phyloP scores from a whole-genome alignment of 1,284 basidiomycete species.

The Cutaneotrichosporon cutaneum region DNA sequence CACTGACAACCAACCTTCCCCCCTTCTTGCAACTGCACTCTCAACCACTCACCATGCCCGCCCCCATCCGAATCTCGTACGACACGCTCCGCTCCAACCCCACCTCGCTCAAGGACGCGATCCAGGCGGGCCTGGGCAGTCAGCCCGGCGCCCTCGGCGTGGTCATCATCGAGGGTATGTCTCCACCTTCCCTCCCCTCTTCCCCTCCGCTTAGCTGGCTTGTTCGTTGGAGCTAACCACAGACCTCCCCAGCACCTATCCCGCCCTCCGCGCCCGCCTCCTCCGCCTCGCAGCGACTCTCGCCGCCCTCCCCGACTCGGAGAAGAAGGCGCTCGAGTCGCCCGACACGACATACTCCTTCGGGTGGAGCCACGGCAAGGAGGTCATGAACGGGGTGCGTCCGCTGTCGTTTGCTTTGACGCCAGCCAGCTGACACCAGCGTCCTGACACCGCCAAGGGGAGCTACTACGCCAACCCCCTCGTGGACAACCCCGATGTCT shows the following conservation, averaged over 20 bases:
- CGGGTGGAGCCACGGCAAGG: conserved; percentile 93
- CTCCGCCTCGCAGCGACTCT: conserved; percentile 72
- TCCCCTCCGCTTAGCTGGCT: background rate
- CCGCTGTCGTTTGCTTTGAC: background rate
- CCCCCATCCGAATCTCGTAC: conserved; percentile 68
- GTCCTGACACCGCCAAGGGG: conserved; percentile 73
- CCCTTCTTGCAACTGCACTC: background rate
- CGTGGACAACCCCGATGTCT: conserved; percentile 63
- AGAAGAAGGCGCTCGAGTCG: conserved; percentile 65
- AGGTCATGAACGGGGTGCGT: conserved; percentile 88
- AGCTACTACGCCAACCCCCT: conserved; percentile 89
- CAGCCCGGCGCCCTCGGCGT: conserved; percentile 72
- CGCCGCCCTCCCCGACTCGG: conserved; percentile 64
- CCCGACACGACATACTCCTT: conserved; percentile 57
- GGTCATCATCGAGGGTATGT: conserved; percentile 63
- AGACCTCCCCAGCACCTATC: conserved; percentile 71
- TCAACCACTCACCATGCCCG: conserved; percentile 4
- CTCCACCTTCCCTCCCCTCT: background rate
- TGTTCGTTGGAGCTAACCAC: conserved; percentile 10
- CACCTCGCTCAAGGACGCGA: conserved; percentile 58
- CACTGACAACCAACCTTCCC: background rate
- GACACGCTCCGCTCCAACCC: conserved; percentile 62
- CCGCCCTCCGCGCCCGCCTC: conserved; percentile 63
- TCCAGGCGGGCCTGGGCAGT: conserved; percentile 74
- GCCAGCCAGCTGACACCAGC: conserved; percentile 29